Evolutionary conservation across 495 filamentous ascomycete species (phyloP).

Genomic region (Oleoguttula mirabilis): DNA sequence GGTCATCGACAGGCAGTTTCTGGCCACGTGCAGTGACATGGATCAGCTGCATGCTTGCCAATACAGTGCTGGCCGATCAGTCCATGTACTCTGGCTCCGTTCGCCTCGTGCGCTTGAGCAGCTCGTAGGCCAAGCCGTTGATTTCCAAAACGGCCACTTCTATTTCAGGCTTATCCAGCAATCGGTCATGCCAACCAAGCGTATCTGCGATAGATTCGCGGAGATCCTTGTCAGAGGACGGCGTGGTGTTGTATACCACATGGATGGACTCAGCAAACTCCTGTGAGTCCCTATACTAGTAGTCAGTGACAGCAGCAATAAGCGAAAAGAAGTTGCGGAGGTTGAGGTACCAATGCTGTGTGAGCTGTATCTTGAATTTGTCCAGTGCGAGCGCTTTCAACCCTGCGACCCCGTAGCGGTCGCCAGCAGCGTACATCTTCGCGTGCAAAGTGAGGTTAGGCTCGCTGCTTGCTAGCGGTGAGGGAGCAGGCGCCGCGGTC

Average conservation of each 20-base stretch:
- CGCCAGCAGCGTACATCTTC: slow-evolving; percentile 8
- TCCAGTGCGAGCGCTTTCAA: slow-evolving; percentile 7
- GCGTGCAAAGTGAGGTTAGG: slow-evolving; percentile 4
- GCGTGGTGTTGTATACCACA: slow-evolving; percentile 8
- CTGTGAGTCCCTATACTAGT: slow-evolving; percentile 4
- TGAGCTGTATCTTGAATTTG: slow-evolving; percentile 13
- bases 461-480: slow-evolving; percentile 2
- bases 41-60: no score
- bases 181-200: slow-evolving; percentile 5
- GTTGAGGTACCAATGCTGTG: slow-evolving; percentile 10
- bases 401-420: slow-evolving; percentile 3
- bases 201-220: slow-evolving; percentile 7
- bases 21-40: no score
- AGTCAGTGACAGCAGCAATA: no score
- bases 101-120: slow-evolving; percentile 8
- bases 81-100: slow-evolving; percentile 6
- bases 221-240: slow-evolving; percentile 4
- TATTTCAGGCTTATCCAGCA: slow-evolving; percentile 8
- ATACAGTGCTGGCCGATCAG: no score
- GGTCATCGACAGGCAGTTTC: no score
- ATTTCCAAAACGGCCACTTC: slow-evolving; percentile 7
- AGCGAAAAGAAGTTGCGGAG: no score
- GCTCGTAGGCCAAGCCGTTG: slow-evolving; percentile 13
- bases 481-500: background rate
- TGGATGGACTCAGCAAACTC: slow-evolving; percentile 12